Conservation (phyloP, 768 basidiomycete genomes). For the Guyanaporus albipodus region DNA sequence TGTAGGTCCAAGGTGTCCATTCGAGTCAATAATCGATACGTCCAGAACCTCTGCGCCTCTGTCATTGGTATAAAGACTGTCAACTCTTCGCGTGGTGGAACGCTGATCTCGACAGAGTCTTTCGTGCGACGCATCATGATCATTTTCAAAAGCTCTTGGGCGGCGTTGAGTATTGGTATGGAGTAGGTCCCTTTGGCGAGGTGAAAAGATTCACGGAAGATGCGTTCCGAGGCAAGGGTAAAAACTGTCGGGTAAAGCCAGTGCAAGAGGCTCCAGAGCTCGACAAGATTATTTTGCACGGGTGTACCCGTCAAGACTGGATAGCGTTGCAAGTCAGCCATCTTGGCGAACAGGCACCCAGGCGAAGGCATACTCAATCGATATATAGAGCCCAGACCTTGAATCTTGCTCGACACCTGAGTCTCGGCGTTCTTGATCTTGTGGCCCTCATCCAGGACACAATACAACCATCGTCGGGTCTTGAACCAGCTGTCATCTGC, state of each 20-base stretch:
- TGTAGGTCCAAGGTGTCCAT: slow-evolving; percentile 47
- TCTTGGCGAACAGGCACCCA: background rate
- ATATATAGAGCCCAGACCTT: slow-evolving; percentile 52
- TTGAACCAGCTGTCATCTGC: slow-evolving; percentile 61
- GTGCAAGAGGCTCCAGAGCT: slow-evolving; percentile 53
- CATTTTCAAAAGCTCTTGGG: slow-evolving; percentile 44
- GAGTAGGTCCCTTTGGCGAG: slow-evolving; percentile 51
- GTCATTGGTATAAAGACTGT: slow-evolving; percentile 55
- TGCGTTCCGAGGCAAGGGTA: slow-evolving; percentile 41
- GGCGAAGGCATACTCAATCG: slow-evolving; percentile 43
- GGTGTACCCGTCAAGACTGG: slow-evolving; percentile 71
- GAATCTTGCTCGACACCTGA: slow-evolving; percentile 48
- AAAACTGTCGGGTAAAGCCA: slow-evolving; percentile 57
- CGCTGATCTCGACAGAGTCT: slow-evolving; percentile 41
- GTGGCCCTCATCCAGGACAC: slow-evolving; percentile 66
- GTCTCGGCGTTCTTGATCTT: slow-evolving; percentile 68
- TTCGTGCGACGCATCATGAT: slow-evolving; percentile 65
- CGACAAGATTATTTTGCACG: slow-evolving; percentile 60
- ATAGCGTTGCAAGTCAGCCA: background rate
- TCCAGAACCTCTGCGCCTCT: slow-evolving; percentile 62
- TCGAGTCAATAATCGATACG: slow-evolving; percentile 49
- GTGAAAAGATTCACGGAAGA: slow-evolving; percentile 53
- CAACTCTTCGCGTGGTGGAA: slow-evolving; percentile 56
- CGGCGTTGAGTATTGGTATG: slow-evolving; percentile 43
- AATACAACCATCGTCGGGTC: slow-evolving; percentile 51